Evolutionary conservation across 352 stramenopile species (phyloP).

Genomic region (Pilasporangium apinafurcum): DNA sequence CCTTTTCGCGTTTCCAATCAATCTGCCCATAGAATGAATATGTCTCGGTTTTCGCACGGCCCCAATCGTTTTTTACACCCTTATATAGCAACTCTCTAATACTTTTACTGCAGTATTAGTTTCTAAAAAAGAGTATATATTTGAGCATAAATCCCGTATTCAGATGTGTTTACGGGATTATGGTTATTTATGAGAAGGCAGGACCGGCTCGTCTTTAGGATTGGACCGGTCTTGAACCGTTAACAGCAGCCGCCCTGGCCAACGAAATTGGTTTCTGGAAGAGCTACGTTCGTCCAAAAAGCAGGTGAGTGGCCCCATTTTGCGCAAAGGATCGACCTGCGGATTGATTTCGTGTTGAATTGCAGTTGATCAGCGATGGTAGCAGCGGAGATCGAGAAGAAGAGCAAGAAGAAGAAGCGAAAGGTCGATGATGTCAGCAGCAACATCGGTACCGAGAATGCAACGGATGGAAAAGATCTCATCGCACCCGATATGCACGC

Average conservation of each 20-base stretch:
- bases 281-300: not conserved
- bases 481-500: slow-evolving; percentile 76
- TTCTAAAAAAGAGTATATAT: not conserved
- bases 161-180: not conserved
- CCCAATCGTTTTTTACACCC: slow-evolving; percentile 3
- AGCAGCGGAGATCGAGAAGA: slow-evolving; percentile 69
- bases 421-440: slow-evolving; percentile 63
- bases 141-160: not conserved
- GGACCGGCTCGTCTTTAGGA: not conserved
- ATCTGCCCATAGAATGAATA: no score
- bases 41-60: slow-evolving; percentile 1
- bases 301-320: not conserved
- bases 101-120: not conserved
- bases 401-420: slow-evolving; percentile 89
- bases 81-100: not conserved
- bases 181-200: no score
- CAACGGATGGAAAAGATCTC: slow-evolving; percentile 44
- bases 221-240: slow-evolving; percentile 4
- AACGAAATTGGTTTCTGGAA: slow-evolving; percentile 5
- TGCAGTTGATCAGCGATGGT: slow-evolving; percentile 38
- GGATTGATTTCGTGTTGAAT: no score
- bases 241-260: slow-evolving; percentile 4
- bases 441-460: no score
- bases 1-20: no score
- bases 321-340: not conserved